phyloP scores from a whole-genome alignment of 140 eudicot genomes.

The Artemisia princeps region DNA sequence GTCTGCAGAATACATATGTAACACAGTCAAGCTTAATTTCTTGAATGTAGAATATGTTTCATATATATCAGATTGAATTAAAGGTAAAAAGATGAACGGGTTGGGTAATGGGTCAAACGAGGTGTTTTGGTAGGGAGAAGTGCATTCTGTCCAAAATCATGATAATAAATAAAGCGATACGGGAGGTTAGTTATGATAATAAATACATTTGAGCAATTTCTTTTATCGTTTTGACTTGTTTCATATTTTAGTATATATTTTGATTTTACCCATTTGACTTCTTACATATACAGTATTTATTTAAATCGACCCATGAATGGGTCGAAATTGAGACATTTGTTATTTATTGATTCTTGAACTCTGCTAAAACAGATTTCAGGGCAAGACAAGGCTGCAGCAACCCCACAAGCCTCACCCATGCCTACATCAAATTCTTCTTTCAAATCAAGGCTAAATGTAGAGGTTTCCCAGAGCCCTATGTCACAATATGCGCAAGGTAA shows the following conservation, averaged over 20 bases:
- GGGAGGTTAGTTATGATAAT: too few species aligned
- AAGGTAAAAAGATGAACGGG: neutral
- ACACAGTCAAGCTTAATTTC: neutral
- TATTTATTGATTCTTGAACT: constrained; percentile 22
- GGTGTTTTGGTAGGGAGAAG: too few species aligned
- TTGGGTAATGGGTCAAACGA: too few species aligned
- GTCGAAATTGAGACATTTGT: neutral
- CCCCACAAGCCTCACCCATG: constrained; percentile 27
- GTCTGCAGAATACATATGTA: constrained; percentile 36
- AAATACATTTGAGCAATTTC: neutral
- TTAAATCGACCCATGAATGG: neutral
- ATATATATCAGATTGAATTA: too few species aligned
- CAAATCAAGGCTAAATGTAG: constrained; percentile 39
- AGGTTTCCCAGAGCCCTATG: constrained; percentile 32
- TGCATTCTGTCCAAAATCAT: too few species aligned
- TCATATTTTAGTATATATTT: neutral
- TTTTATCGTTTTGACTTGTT: neutral
- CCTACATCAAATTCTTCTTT: constrained; percentile 25
- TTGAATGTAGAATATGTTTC: too few species aligned
- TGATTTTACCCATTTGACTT: neutral
- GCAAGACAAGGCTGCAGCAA: constrained; percentile 54
- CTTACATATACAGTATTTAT: neutral
- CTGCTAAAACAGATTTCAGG: constrained; percentile 67
- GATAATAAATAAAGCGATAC: too few species aligned
- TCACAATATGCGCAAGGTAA: constrained; percentile 43